Evolutionary conservation across 1,139 yeast species (phyloP), one percentile per base, ranked within the genome.

Genomic region (Taiozyma sp.): DNA sequence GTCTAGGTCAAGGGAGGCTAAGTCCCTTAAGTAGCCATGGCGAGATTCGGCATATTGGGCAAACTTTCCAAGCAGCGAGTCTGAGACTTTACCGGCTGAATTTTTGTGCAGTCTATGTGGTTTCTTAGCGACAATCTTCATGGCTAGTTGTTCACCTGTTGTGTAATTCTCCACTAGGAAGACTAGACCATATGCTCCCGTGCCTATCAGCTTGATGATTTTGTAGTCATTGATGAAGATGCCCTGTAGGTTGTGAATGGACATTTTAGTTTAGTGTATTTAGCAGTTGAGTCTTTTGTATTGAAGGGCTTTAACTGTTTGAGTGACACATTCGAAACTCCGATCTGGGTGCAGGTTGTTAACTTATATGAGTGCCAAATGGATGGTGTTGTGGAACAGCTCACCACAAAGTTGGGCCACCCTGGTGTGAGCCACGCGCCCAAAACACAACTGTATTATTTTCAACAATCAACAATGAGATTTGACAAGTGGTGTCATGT

Each of bases 181-280:
- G 14, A 91, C 96, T 32, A 87, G 75, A 3, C 97, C 97, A 64
- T 87, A 90, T 24, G 96, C 91, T 41, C 97, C 97, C 1, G 95
- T 81, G 16, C 97, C 97, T n/a, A 89, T 77, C 55, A 83, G 81
- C 51, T 70, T 71, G 49, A 76, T 65, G 42, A 86, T 73, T 53
- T 70, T 72, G 60, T 74, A 76, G 46, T 73, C 72, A 61, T 72
- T 70, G 59, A 76, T 73, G 47, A 78, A 57, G 19, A 61, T 48
- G 14, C 63, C 63, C 23, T 27, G 27, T 40, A 43, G 40, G 19
- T 32, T 42, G 44, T 43, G 16, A 41, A 27, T 36, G 43, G n/a
- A 13, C 32, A 27, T 27, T 43, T 13, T 43, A 29, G 5, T 19
- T n/a, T 4, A 8, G 14, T 38, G 24, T 16, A 10, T 38, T 2